A percentile compares a stretch with the other conserved stretches of the same genome.
These are phyloP conservation scores for Chlamydomonas sp. DNA, from an alignment of 139 green algal species.

Conservation along the genomic window DNA sequence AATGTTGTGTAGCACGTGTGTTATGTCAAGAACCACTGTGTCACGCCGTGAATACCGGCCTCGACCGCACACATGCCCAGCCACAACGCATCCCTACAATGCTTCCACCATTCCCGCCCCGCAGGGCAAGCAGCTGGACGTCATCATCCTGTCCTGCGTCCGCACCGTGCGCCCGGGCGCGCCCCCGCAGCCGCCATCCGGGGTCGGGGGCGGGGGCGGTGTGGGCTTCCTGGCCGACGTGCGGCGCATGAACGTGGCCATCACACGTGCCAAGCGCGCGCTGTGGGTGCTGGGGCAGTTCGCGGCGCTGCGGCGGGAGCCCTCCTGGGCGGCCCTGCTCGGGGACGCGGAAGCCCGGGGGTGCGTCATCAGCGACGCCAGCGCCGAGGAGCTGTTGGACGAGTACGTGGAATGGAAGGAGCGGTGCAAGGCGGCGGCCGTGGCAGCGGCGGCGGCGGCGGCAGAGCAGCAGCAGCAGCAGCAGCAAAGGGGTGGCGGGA, in stretches of 20 bases:
- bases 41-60: too few species aligned
- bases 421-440: not conserved
- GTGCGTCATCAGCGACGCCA: slow-evolving; percentile 67
- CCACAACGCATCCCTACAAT: not conserved
- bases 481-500: not conserved
- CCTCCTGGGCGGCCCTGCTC: slow-evolving; percentile 72
- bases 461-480: not conserved
- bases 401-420: slow-evolving; percentile 5
- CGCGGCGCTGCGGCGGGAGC: slow-evolving; percentile 61
- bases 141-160: slow-evolving; percentile 94
- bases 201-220: not conserved
- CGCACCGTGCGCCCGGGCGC: slow-evolving; percentile 42
- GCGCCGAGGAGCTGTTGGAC: slow-evolving; percentile 55
- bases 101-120: not conserved
- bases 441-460: not conserved
- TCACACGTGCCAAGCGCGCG: slow-evolving; percentile 80
- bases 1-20: too few species aligned
- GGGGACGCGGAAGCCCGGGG: slow-evolving; percentile 53
- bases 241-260: slow-evolving; percentile 89
- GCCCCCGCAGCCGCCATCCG: not conserved
- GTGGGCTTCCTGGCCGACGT: slow-evolving; percentile 87
- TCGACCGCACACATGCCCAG: too few species aligned
- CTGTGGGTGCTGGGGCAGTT: slow-evolving; percentile 84
- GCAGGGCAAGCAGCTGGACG: slow-evolving; percentile 93
- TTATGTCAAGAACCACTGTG: too few species aligned